These are phyloP conservation scores for Suhomyces prunicola DNA, from an alignment of 805 yeast species.

Conservation along the genomic window DNA sequence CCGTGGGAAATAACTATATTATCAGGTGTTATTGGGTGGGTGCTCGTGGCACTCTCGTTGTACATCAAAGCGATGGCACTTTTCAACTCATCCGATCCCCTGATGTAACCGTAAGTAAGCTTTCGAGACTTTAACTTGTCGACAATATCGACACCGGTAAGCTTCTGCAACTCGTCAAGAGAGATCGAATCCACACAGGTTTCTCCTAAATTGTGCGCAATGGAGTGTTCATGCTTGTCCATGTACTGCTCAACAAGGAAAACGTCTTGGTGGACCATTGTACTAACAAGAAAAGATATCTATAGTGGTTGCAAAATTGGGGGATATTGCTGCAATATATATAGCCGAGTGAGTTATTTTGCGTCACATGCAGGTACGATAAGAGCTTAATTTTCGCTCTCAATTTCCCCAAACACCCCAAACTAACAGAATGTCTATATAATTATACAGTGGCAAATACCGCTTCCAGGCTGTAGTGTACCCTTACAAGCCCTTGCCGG, in stretches of 20 bases:
- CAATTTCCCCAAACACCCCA: not conserved
- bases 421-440: not conserved
- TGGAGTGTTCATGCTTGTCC: conserved; percentile 45
- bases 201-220: conserved; percentile 46
- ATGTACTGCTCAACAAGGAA: conserved; percentile 54
- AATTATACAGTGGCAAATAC: no score
- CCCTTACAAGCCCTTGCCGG: no score
- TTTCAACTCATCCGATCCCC: conserved; percentile 43
- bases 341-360: not conserved
- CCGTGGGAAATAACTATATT: conserved; percentile 51
- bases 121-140: conserved; percentile 12
- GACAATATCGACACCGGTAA: not conserved
- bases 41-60: conserved; percentile 12
- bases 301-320: not conserved
- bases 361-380: not conserved
- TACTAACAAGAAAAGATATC: not conserved
- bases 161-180: conserved; percentile 15
- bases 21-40: conserved; percentile 19
- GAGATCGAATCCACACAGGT: conserved; percentile 49
- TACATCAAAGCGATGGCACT: conserved; percentile 35
- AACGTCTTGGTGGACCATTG: conserved; percentile 43
- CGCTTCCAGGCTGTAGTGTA: no score
- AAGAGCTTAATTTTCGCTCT: not conserved
- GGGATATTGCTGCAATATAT: not conserved
- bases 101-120: conserved; percentile 46